Evolutionary conservation across 495 filamentous ascomycete species (phyloP), one percentile per base, ranked within the genome.

Genomic region (Annulohypoxylon moriforme): DNA sequence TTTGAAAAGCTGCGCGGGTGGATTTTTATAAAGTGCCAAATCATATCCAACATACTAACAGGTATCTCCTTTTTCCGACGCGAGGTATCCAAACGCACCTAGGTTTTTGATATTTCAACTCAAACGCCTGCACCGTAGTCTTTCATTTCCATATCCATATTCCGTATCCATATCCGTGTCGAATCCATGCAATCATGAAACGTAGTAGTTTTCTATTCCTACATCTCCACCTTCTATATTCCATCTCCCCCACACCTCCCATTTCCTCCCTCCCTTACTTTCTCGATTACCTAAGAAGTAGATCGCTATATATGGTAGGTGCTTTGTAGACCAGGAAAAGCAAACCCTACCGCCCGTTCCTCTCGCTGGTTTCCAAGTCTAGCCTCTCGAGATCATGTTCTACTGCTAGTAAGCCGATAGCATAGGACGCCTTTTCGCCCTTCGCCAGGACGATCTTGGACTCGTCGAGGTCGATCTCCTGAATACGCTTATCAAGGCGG

Each of bases 371-470:
- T 8, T 79, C 69, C 33, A 88, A 62, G 49, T 83, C 83, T 59
- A 88, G 71, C 59, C 70, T 79, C 67, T 86, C 81, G 62, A 88
- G 75, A 66, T 88, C 86, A 44, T 81, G 76, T 71, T 87, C 84
- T 34, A 87, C 78, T 20, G 82, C 82, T 14, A 88, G 68, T 70
- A 88, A 34, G 2, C 85, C 86, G 50, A 88, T 76, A 22, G 86
- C 86, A 73, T 85, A 88, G 64, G 85, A 84, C 7, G 85, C 78
- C 65, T 82, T 79, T 65, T 87, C 85, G 62, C 81, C 77, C 76
- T 79, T 79, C 7, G 80, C 79, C n/a, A 87, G 75, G 44, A 84
- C 81, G 27, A 85, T 55, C 61, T 79, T 64, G 38, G 69, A 58
- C n/a, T 75, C 74, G 18, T 77, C 75, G 3, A 62, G 68, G 1